Evolutionary conservation across 31 red algal genomes (phyloP), one percentile per base, ranked within the genome.

Genomic region (Bonnemaisonia californica): DNA sequence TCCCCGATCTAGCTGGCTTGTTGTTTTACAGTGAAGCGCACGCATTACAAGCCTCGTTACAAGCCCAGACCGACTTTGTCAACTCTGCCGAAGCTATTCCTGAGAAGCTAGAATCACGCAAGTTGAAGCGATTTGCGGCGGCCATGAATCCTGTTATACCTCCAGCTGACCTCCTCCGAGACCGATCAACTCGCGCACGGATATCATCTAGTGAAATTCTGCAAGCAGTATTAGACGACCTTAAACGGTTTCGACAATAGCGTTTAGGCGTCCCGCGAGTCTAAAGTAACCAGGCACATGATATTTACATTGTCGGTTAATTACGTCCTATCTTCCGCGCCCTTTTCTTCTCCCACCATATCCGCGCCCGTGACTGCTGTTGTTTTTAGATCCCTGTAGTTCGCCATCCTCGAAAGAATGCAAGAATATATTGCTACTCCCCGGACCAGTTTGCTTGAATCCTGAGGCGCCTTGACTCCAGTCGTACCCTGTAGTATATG

Each of bases 401-500:
- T 96, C 88, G 54, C 65, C 74, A 12, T 96, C 93, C 66, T 92
- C 87, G 12, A 98, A 42, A 11, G 86, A 59, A 71, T 98, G 92
- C 54, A 98, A 62, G 24, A 94, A 62, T 18, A 98, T 94, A 29
- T 82, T 71, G 1, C 79, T 94, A 21, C 76, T 80, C 18, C 88
- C 82, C 26, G 55, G 47, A 26, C 38, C 71, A 16, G 81, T 58
- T 3, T 71, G 58, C 34, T 63, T 81, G 26, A 65, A 28, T 3
- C 86, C 89, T n/a, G 83, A 28, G 11, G 89, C 92, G 48, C 95
- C 95, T 26, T 87, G 55, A 37, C 70, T 89, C 95, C 95, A 98
- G 61, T 98, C 95, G 41, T 98, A 98, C 8, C 95, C 92, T 1
- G 91, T 81, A 7, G 86, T 91, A 59, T 98, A 98, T 40, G 87